Conservation (phyloP, 225 moss, liverwort and hornwort genomes). For the Bryum argenteum region DNA sequence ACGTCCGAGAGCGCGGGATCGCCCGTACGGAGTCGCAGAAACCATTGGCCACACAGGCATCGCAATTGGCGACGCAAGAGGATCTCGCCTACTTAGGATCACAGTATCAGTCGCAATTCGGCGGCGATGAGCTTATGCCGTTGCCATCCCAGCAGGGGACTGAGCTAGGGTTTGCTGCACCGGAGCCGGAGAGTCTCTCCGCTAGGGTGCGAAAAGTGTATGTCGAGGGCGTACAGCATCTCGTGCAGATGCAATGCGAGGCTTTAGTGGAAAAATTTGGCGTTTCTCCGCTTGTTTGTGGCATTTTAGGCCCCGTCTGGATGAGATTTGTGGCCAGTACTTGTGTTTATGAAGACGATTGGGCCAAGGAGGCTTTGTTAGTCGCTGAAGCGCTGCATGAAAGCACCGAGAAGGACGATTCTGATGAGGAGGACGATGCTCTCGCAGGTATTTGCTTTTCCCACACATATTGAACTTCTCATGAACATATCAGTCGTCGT, state of each 20-base stretch:
- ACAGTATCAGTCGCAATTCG: slow-evolving; percentile 36
- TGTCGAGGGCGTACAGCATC: slow-evolving; percentile 72
- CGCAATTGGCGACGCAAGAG: slow-evolving; percentile 38
- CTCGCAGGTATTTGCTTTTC: slow-evolving; percentile 21
- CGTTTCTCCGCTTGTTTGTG: slow-evolving; percentile 81
- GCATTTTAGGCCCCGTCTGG: slow-evolving; percentile 87
- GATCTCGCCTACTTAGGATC: slow-evolving; percentile 38
- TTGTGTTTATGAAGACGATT: slow-evolving; percentile 73
- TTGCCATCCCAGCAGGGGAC: slow-evolving; percentile 22
- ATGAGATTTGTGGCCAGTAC: slow-evolving; percentile 77
- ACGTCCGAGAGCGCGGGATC: slow-evolving; percentile 59
- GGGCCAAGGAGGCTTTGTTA: slow-evolving; percentile 79
- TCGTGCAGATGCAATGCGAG: slow-evolving; percentile 89
- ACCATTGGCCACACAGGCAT: slow-evolving; percentile 36
- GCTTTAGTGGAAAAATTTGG: slow-evolving; percentile 71
- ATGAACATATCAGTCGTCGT: no score
- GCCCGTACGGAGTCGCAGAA: slow-evolving; percentile 48
- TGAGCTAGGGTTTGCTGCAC: slow-evolving; percentile 16
- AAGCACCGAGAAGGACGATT: slow-evolving; percentile 38
- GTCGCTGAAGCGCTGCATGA: slow-evolving; percentile 75
- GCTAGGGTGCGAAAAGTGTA: slow-evolving; percentile 70
- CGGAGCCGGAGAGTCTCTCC: slow-evolving; percentile 47
- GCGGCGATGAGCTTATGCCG: slow-evolving; percentile 23
- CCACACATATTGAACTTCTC: no score
- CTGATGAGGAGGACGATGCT: slow-evolving; percentile 33